These are phyloP conservation scores for Chytridiales sp. DNA, from an alignment of 371 early-diverging fungal species.

Conservation along the genomic window DNA sequence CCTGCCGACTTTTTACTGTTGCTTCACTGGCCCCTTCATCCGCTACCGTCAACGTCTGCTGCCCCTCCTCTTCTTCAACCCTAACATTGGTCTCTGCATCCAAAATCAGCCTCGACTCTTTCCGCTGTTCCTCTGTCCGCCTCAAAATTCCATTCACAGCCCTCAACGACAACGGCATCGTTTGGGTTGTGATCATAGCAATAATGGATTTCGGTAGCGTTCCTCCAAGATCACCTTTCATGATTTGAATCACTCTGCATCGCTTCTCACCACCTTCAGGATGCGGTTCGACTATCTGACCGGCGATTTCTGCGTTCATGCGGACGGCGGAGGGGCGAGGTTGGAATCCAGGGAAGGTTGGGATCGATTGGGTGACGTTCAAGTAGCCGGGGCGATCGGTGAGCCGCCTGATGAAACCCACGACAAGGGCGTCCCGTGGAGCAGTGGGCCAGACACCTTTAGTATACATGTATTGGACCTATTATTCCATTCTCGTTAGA, in stretches of 20 bases:
- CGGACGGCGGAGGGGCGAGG: slow-evolving; percentile 28
- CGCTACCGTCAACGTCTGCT: too few relatives aligned
- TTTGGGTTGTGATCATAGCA: slow-evolving; percentile 36
- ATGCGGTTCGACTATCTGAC: slow-evolving; percentile 38
- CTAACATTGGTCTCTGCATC: too few relatives aligned
- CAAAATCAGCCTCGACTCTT: too few relatives aligned
- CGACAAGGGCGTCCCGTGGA: slow-evolving; percentile 41
- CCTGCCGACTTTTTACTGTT: too few relatives aligned
- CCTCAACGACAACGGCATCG: too few relatives aligned
- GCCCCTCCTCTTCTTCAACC: too few relatives aligned
- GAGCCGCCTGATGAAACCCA: slow-evolving; percentile 27
- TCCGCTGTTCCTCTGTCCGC: too few relatives aligned
- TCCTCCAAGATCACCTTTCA: slow-evolving; percentile 47
- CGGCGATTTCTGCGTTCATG: slow-evolving; percentile 45
- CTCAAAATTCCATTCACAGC: too few relatives aligned
- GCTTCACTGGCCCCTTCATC: too few relatives aligned
- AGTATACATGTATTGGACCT: slow-evolving; percentile 39
- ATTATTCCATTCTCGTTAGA: not conserved
- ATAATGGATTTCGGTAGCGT: slow-evolving; percentile 42
- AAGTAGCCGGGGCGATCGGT: slow-evolving; percentile 34
- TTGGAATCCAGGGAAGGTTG: slow-evolving; percentile 26
- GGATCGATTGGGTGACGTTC: slow-evolving; percentile 43
- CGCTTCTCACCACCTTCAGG: slow-evolving; percentile 18
- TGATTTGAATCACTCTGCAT: slow-evolving; percentile 39
- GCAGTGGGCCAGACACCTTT: slow-evolving; percentile 48